Conservation (phyloP, 1,139 yeast genomes). For the Diutina catenulata region DNA sequence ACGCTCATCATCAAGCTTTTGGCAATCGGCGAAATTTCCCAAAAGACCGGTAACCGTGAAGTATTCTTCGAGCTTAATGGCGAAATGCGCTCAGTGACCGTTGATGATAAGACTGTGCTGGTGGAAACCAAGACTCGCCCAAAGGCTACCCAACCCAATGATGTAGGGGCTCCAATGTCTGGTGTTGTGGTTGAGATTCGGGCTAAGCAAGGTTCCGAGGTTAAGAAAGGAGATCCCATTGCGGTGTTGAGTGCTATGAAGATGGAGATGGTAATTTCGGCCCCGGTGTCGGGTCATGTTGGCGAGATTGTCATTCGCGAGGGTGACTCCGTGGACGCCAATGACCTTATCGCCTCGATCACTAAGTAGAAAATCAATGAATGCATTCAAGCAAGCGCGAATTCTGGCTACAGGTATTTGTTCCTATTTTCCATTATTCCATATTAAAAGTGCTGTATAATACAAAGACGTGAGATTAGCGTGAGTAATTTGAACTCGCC, state of each 20-base stretch:
- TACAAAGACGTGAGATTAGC: too few species aligned
- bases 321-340: slow-evolving; percentile 93
- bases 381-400: too few species aligned
- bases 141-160: slow-evolving; percentile 88
- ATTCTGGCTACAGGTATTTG: too few species aligned
- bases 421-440: too few species aligned
- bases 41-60: slow-evolving; percentile 83
- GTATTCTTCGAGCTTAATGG: slow-evolving; percentile 97
- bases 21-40: slow-evolving; percentile 84
- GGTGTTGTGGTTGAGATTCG: slow-evolving; percentile 96
- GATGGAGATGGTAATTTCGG: slow-evolving; percentile 98
- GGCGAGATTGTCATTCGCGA: slow-evolving; percentile 68
- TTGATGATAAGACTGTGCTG: slow-evolving; percentile 77
- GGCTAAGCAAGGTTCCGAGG: slow-evolving; percentile 74
- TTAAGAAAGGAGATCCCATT: slow-evolving; percentile 93
- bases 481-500: too few species aligned
- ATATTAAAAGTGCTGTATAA: too few species aligned
- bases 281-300: slow-evolving; percentile 80
- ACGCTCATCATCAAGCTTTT: slow-evolving; percentile 80
- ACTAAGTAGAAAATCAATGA: slow-evolving; percentile 9
- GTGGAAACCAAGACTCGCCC: slow-evolving; percentile 79
- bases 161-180: slow-evolving; percentile 98
- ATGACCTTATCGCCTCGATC: slow-evolving; percentile 53
- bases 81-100: slow-evolving; percentile 91
- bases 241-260: slow-evolving; percentile 97